phyloP scores from a whole-genome alignment of 345 rosid species.

The Punica granatum region DNA sequence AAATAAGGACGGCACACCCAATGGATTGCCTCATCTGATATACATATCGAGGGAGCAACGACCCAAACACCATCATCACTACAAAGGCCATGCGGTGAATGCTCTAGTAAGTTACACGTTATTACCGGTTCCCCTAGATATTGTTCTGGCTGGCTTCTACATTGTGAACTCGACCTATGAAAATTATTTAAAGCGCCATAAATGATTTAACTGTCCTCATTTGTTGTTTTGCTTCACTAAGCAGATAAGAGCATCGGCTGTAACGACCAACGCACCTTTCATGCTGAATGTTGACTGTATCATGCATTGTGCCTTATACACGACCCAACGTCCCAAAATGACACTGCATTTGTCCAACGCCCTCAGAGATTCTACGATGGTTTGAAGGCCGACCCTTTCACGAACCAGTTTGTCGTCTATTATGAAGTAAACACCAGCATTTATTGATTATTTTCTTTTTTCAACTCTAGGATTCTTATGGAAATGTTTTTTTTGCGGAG shows the following conservation, averaged over 20 bases:
- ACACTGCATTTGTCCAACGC: slow-evolving; percentile 39
- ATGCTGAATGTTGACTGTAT: slow-evolving; percentile 73
- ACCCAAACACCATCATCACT: slow-evolving; percentile 41
- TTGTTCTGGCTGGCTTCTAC: too few species aligned
- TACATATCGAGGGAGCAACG: slow-evolving; percentile 66
- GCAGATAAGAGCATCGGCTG: slow-evolving; percentile 45
- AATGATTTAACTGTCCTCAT: too few species aligned
- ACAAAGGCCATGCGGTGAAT: slow-evolving; percentile 84
- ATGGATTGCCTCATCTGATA: slow-evolving; percentile 46
- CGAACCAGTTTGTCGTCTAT: slow-evolving; percentile 19
- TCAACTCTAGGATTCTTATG: not conserved
- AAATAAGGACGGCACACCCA: slow-evolving; percentile 24
- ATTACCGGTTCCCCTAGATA: too few species aligned
- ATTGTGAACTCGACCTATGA: too few species aligned
- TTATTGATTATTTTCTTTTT: not conserved
- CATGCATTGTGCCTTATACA: slow-evolving; percentile 49
- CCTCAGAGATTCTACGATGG: slow-evolving; percentile 45
- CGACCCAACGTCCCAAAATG: slow-evolving; percentile 11
- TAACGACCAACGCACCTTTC: slow-evolving; percentile 64
- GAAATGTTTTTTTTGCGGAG: not conserved
- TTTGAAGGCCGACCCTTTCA: slow-evolving; percentile 24
- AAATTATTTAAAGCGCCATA: too few species aligned
- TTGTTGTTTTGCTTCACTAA: too few species aligned
- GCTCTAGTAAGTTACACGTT: slow-evolving; percentile 42
- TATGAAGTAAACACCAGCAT: slow-evolving; percentile 10